These are phyloP conservation scores for Kazachstania africana DNA, from an alignment of 805 yeast species.

Conservation along the genomic window DNA sequence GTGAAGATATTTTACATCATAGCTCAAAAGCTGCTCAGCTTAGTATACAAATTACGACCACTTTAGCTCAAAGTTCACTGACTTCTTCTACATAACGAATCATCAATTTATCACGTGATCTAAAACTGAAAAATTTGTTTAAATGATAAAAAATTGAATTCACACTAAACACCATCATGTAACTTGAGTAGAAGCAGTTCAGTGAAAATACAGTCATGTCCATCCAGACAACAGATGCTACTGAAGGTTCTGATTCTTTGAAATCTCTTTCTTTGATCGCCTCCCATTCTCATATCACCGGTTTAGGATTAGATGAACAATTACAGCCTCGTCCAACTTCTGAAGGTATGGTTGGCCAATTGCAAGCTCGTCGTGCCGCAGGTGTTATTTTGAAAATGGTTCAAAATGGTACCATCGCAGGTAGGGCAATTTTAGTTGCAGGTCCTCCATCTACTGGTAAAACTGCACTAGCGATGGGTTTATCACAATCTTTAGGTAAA, in stretches of 20 bases:
- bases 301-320: slow-evolving; percentile 89
- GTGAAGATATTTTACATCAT: too few relatives aligned
- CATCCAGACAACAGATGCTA: slow-evolving; percentile 29
- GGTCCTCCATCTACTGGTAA: slow-evolving; percentile 99
- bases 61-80: too few relatives aligned
- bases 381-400: slow-evolving; percentile 90
- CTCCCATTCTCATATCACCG: slow-evolving; percentile 96
- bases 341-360: slow-evolving; percentile 97
- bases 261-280: slow-evolving; percentile 73
- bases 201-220: slow-evolving; percentile 23
- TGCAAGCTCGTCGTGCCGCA: slow-evolving; percentile 90
- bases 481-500: slow-evolving; percentile 54
- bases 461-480: slow-evolving; percentile 95
- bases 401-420: slow-evolving; percentile 89
- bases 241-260: slow-evolving; percentile 33
- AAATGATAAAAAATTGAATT: too few relatives aligned
- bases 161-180: too few relatives aligned
- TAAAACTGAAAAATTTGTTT: too few relatives aligned
- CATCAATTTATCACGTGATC: too few relatives aligned
- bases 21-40: too few relatives aligned
- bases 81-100: too few relatives aligned
- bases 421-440: slow-evolving; percentile 88
- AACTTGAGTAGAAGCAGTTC: too few relatives aligned
- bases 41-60: too few relatives aligned
- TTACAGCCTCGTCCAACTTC: slow-evolving; percentile 68